Percentiles rank a stretch among this genome's conserved stretches.
phyloP scores from a whole-genome alignment of 306 rosid genomes.

The Citrullus colocynthis region DNA sequence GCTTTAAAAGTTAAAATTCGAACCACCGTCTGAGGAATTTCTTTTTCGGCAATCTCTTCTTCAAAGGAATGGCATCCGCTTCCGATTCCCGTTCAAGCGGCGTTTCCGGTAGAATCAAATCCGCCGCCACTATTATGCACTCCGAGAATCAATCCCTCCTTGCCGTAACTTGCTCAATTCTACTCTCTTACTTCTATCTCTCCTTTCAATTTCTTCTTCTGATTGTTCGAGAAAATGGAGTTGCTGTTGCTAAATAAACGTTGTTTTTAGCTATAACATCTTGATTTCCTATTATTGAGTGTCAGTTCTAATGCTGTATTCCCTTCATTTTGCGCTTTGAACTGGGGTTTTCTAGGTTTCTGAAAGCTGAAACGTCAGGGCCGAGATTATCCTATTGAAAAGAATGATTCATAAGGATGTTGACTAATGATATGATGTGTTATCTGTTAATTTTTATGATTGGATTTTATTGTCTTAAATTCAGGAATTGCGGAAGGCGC shows the following conservation, averaged over 20 bases:
- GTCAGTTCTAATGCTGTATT: neutral
- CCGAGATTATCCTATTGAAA: neutral
- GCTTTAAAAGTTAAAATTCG: neutral
- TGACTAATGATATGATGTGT: neutral
- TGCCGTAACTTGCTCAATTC: constrained; percentile 23
- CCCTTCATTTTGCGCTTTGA: neutral
- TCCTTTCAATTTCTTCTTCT: neutral
- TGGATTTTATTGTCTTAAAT: constrained; percentile 6
- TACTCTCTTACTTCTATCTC: neutral
- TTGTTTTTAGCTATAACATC: neutral
- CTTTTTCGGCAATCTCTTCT: neutral
- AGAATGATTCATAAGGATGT: neutral
- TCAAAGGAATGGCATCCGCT: constrained; percentile 37
- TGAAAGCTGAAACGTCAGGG: neutral
- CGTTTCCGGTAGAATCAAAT: constrained; percentile 29
- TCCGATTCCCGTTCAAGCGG: constrained; percentile 33
- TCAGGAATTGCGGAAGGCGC: constrained; percentile 54
- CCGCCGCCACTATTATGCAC: constrained; percentile 29
- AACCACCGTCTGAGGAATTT: neutral
- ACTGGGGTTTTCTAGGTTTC: neutral
- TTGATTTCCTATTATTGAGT: neutral
- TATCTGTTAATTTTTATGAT: neutral
- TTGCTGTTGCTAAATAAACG: neutral
- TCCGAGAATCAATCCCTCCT: constrained; percentile 53
- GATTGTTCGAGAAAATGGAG: neutral